A percentile compares a stretch with the other conserved stretches of the same genome.
These are phyloP conservation scores for Phlegmacium glaucopus DNA, from an alignment of 768 basidiomycete species.

Conservation along the genomic window DNA sequence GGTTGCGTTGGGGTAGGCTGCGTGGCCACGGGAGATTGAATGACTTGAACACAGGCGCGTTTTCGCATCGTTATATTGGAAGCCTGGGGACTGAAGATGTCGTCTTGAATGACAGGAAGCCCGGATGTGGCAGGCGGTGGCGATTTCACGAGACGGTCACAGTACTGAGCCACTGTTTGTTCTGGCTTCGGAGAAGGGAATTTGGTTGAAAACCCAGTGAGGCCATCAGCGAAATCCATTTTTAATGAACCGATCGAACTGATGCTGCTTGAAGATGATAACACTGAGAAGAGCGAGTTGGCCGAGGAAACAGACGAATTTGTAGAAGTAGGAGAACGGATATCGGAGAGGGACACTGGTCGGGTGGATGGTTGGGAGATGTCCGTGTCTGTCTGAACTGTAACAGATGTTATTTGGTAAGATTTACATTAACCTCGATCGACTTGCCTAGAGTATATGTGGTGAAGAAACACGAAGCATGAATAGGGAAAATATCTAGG, in stretches of 20 bases:
- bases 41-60: too few relatives aligned
- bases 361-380: background rate
- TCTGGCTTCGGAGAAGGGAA: background rate
- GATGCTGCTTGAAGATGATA: slow-evolving; percentile 4
- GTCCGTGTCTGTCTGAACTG: background rate
- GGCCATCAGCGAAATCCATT: background rate
- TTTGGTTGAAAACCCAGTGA: background rate
- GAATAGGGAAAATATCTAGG: background rate
- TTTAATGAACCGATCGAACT: slow-evolving; percentile 3
- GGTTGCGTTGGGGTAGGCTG: background rate
- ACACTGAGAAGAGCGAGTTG: slow-evolving; percentile 3
- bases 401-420: background rate
- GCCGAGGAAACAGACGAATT: slow-evolving; percentile 14
- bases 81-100: slow-evolving; percentile 2
- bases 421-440: background rate
- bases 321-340: background rate
- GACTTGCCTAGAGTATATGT: background rate
- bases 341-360: background rate
- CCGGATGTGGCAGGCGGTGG: background rate
- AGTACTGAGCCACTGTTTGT: background rate
- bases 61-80: background rate
- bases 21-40: too few relatives aligned
- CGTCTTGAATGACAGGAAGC: background rate
- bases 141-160: background rate
- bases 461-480: background rate